These are phyloP conservation scores for Cryomyces antarcticus DNA, from an alignment of 495 filamentous ascomycete genomes.

Conservation along the genomic window DNA sequence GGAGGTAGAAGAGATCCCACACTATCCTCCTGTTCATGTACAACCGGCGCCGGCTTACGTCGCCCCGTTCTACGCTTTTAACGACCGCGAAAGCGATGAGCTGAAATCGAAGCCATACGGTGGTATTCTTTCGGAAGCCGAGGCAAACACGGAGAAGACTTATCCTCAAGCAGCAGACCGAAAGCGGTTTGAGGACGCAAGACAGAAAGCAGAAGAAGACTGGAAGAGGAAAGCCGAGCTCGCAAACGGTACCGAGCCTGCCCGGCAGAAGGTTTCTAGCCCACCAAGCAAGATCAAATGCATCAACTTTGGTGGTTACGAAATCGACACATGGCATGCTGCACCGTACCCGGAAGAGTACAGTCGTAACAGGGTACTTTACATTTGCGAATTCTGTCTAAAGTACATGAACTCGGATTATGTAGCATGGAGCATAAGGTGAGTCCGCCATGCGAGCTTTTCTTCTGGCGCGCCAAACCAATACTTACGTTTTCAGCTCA, in stretches of 20 bases:
- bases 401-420: conserved; percentile 99
- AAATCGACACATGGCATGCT: conserved; percentile 99
- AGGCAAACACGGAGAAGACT: conserved; percentile 80
- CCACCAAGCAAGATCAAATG: conserved; percentile 93
- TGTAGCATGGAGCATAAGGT: conserved; percentile 91
- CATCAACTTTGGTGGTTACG: conserved; percentile 90
- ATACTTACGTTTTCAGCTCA: conserved; percentile 21
- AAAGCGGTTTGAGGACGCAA: conserved; percentile 67
- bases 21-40: conserved; percentile 33
- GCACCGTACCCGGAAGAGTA: conserved; percentile 97
- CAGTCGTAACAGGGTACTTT: conserved; percentile 80
- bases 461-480: too few species aligned
- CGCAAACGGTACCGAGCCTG: conserved; percentile 21
- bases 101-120: conserved; percentile 86
- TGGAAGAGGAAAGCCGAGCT: conserved; percentile 47
- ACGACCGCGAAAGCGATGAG: conserved; percentile 75
- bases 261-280: conserved; percentile 49
- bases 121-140: conserved; percentile 70
- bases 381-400: conserved; percentile 96
- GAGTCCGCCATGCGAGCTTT: not conserved
- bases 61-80: conserved; percentile 61
- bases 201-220: conserved; percentile 73
- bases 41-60: conserved; percentile 24
- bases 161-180: conserved; percentile 62
- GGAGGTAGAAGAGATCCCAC: conserved; percentile 8